These are phyloP conservation scores for Paecilomyces niveus DNA, from an alignment of 2,329 filamentous ascomycete species.

Conservation along the genomic window DNA sequence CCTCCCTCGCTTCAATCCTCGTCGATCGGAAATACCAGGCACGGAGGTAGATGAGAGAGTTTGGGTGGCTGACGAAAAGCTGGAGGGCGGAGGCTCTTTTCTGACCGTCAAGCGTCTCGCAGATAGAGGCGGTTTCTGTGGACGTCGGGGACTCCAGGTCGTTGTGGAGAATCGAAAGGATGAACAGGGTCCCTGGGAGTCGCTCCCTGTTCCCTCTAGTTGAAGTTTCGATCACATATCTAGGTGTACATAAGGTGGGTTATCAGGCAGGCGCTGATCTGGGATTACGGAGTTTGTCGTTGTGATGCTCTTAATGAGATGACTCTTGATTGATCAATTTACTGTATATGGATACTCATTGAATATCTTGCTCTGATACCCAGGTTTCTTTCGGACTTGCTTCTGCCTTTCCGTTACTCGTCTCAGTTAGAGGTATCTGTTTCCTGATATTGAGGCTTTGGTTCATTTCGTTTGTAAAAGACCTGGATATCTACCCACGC, in stretches of 20 bases:
- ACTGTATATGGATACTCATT: not conserved
- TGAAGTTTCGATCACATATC: conserved; percentile 1
- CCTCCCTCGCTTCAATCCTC: conserved; percentile 54
- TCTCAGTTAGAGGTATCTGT: not conserved
- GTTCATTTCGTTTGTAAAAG: not conserved
- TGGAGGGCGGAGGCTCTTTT: conserved; percentile 30
- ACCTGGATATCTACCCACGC: not conserved
- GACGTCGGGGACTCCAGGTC: conserved; percentile 35
- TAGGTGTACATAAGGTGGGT: not conserved
- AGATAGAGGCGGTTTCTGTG: conserved; percentile 40
- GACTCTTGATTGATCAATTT: not conserved
- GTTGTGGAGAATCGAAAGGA: conserved; percentile 35
- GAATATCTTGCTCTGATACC: not conserved
- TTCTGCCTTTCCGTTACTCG: not conserved
- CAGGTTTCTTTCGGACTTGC: too few species aligned
- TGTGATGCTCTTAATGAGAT: not conserved
- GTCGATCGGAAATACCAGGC: conserved; percentile 54
- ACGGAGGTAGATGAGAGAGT: conserved; percentile 36
- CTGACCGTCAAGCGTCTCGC: conserved; percentile 31
- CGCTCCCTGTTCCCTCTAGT: conserved; percentile 29
- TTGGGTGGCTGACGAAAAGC: conserved; percentile 29
- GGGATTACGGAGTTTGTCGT: not conserved
- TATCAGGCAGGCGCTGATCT: not conserved
- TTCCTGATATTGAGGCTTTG: not conserved
- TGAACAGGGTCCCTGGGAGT: conserved; percentile 40